Conservation (phyloP, 2,329 filamentous ascomycete species). For the Diaporthe australafricana region DNA sequence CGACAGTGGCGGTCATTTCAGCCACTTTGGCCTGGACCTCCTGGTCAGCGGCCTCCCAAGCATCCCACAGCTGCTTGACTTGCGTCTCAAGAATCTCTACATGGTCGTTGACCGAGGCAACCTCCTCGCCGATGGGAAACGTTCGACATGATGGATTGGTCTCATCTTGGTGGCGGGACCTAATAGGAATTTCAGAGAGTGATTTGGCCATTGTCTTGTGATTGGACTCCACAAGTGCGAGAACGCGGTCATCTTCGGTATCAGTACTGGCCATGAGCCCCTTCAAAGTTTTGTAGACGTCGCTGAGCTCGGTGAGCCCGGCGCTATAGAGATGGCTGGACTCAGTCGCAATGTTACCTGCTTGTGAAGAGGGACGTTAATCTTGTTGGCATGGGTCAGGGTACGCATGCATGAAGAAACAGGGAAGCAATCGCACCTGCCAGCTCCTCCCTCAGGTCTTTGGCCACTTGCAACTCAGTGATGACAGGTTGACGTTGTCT, state of each 20-base stretch:
- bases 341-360: constrained; percentile 22
- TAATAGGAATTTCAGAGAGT: constrained; percentile 17
- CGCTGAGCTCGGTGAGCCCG: constrained; percentile 1
- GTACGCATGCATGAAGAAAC: not conserved
- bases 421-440: not conserved
- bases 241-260: constrained; percentile 14
- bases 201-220: constrained; percentile 26
- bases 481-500: not conserved
- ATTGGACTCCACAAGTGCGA: constrained; percentile 18
- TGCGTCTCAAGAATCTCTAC: constrained; percentile 37
- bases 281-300: constrained; percentile 11
- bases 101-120: constrained; percentile 35
- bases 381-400: not conserved
- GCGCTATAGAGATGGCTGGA: constrained; percentile 26
- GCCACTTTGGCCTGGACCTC: constrained; percentile 48
- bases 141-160: not conserved
- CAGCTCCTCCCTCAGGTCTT: constrained; percentile 21
- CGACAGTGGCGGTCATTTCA: constrained; percentile 7
- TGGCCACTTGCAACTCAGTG: constrained; percentile 1
- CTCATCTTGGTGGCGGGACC: not conserved
- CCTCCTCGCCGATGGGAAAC: constrained; percentile 22
- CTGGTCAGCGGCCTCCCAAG: constrained; percentile 56
- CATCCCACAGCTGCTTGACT: constrained; percentile 38
- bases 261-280: not conserved
- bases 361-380: not conserved